phyloP scores from a whole-genome alignment of 192 early-diverging fungal species.

The Umbelopsis ramanniana region DNA sequence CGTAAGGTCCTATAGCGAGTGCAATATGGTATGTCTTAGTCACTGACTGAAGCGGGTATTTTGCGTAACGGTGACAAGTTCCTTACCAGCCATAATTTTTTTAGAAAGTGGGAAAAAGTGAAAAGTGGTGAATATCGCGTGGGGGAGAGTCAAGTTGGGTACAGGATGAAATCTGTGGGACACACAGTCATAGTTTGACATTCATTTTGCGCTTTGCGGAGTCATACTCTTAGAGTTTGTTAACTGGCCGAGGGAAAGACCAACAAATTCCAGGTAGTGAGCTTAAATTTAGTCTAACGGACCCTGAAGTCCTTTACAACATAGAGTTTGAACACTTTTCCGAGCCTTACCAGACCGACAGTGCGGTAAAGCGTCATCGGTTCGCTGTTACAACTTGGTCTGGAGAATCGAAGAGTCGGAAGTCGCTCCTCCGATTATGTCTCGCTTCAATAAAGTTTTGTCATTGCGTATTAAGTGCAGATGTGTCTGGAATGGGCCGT shows the following conservation, averaged over 20 bases:
- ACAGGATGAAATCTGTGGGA: not conserved
- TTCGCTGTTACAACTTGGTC: not conserved
- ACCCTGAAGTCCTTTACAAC: constrained; percentile 7
- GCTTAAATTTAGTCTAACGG: not conserved
- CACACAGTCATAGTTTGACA: not conserved
- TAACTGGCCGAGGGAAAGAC: not conserved
- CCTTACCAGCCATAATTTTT: not conserved
- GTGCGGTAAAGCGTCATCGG: not conserved
- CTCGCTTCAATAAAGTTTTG: too few species aligned
- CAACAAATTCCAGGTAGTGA: not conserved
- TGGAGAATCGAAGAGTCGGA: too few species aligned
- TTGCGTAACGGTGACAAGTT: not conserved
- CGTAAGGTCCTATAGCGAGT: constrained; percentile 15
- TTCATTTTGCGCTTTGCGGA: too few species aligned
- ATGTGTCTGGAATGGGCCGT: too few species aligned
- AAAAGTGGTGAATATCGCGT: not conserved
- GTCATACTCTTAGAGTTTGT: not conserved
- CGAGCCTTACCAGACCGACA: not conserved
- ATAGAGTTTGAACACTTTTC: not conserved
- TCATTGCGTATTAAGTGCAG: not conserved
- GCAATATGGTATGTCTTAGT: not conserved
- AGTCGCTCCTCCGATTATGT: too few species aligned
- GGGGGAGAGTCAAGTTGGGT: not conserved
- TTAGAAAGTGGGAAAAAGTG: not conserved
- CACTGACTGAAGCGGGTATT: not conserved